Evolutionary conservation across 1,284 basidiomycete species (phyloP), one percentile per base, ranked within the genome.

Genomic region (Gastroboletus turbinatus): DNA sequence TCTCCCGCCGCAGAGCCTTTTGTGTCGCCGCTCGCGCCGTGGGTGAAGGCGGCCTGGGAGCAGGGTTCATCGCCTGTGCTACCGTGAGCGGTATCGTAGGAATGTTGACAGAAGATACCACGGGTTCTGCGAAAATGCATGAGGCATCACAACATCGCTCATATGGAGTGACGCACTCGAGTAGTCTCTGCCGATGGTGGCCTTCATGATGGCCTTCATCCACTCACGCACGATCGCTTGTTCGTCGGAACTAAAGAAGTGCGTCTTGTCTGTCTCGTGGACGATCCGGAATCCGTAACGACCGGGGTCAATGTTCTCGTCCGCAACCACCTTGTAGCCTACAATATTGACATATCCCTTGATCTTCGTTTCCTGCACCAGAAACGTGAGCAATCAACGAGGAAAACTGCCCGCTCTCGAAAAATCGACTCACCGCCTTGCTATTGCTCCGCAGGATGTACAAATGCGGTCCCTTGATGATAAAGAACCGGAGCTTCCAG

Each of bases 171-270:
- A 23, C 27, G 78, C 68, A 94, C 93, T 90, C 13, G 87, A 81
- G 70, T 95, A 96, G 72, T 97, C 94, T 54, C 97, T 79, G 17
- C 85, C 90, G 66, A 99, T 99, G 5, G 96, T 98, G 3, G 95
- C 92, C 75, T 99, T 99, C 93, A 98, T 98, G 65, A 99, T 84
- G 11, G 94, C 93, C 78, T 99, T 99, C 96, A 99, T 99, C 97
- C 97, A 99, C 63, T 94, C 94, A 14, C 97, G 84, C 46, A 98
- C 82, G 38, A 86, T 74, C 5, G 76, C 71, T 70, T 94, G 92
- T 69, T 98, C 95, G 36, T 95, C 90, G 0, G 91, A 91, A 61
- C 90, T 92, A 75, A 99, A 99, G 70, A 78, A 92, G 73, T 99
- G 94, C 2, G 91, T 82, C 75, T 91, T 94, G 68, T 94, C 91